phyloP scores from a whole-genome alignment of 768 basidiomycete genomes.

The Auriscalpium orientale region DNA sequence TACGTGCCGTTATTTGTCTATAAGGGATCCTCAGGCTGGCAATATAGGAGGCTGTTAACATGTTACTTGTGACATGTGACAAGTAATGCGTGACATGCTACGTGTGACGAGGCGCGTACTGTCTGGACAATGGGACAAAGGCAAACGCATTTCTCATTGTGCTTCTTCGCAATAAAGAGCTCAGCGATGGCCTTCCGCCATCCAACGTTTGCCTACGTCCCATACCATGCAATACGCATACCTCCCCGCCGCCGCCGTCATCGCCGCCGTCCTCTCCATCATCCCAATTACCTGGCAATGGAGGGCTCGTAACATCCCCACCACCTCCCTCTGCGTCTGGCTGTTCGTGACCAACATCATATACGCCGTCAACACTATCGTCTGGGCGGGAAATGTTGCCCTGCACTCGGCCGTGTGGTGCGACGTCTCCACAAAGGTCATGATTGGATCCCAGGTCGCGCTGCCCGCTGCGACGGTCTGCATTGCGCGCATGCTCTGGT shows the following conservation, averaged over 20 bases:
- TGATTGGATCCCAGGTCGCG: not conserved
- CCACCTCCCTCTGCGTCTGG: conserved; percentile 26
- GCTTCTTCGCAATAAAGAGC: too few relatives aligned
- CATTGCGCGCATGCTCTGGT: not conserved
- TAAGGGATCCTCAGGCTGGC: too few relatives aligned
- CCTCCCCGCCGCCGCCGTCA: conserved; percentile 23
- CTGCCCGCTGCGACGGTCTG: not conserved
- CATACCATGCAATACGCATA: conserved; percentile 9
- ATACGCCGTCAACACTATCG: conserved; percentile 28
- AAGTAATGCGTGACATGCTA: too few relatives aligned
- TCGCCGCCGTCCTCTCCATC: conserved; percentile 16
- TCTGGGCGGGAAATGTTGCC: conserved; percentile 23
- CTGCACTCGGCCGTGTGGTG: conserved; percentile 27
- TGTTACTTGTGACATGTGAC: too few relatives aligned
- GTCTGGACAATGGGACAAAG: too few relatives aligned
- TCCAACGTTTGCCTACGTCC: not conserved
- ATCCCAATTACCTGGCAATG: conserved; percentile 21
- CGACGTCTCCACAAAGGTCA: conserved; percentile 20
- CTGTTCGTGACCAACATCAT: conserved; percentile 25
- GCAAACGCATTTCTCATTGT: too few relatives aligned
- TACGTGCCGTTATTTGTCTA: too few relatives aligned
- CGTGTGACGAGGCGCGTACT: too few relatives aligned
- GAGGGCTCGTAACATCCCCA: conserved; percentile 23
- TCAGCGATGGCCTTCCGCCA: too few relatives aligned
- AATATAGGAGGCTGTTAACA: too few relatives aligned